These are phyloP conservation scores for Cryphonectria radicalis DNA, from an alignment of 2,329 filamentous ascomycete species.

Conservation along the genomic window DNA sequence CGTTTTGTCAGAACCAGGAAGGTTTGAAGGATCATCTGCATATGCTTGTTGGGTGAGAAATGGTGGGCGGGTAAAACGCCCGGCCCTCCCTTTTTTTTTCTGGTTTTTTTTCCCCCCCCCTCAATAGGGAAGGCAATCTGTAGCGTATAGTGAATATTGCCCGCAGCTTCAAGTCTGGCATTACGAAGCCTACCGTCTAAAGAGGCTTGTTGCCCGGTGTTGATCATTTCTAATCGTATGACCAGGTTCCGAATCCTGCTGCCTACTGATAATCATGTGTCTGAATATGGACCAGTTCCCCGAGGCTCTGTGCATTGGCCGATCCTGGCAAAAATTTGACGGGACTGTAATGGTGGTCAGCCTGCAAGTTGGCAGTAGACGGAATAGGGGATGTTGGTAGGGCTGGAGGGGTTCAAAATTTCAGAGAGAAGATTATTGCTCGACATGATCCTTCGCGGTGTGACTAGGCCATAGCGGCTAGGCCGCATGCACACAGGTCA, in stretches of 20 bases:
- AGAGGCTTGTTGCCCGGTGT: not conserved
- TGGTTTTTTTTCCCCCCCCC: too few species aligned
- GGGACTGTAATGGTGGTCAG: not conserved
- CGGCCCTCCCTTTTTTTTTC: not conserved
- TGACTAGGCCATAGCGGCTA: slow-evolving; percentile 36
- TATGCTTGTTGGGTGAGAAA: not conserved
- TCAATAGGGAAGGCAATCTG: not conserved
- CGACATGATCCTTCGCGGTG: slow-evolving; percentile 42
- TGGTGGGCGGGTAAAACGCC: not conserved
- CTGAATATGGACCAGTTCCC: not conserved
- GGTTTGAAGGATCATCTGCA: not conserved
- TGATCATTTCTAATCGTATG: not conserved
- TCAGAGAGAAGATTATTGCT: slow-evolving; percentile 59
- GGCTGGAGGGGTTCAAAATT: not conserved
- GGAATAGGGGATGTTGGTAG: not conserved
- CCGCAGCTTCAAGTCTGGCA: not conserved
- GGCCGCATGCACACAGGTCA: slow-evolving; percentile 36
- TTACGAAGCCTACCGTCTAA: not conserved
- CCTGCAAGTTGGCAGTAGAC: not conserved
- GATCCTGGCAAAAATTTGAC: not conserved
- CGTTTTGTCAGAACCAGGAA: not conserved
- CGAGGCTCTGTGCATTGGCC: not conserved
- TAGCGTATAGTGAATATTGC: not conserved
- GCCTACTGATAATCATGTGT: not conserved
- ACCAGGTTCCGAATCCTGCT: not conserved